A percentile compares a stretch with the other conserved stretches of the same genome.
These are phyloP conservation scores for Salix suchowensis DNA, from an alignment of 345 rosid genomes.

Conservation along the genomic window DNA sequence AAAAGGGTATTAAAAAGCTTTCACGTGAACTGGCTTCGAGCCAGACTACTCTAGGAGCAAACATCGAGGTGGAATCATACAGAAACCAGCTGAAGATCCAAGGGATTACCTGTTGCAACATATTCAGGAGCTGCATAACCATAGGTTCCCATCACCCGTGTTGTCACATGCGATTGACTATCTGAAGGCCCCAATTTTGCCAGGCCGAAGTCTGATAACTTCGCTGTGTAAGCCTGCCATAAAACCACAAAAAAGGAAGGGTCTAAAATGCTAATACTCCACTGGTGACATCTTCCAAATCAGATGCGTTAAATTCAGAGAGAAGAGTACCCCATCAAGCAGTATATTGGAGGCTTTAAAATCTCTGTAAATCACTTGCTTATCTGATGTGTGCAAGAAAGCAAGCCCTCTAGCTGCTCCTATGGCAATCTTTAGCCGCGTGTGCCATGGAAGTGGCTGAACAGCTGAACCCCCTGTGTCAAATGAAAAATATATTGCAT, in stretches of 20 bases:
- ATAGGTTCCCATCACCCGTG: slow-evolving; percentile 87
- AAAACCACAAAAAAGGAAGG: background rate
- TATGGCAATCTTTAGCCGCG: slow-evolving; percentile 64
- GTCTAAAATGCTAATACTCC: background rate
- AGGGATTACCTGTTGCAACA: slow-evolving; percentile 73
- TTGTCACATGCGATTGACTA: slow-evolving; percentile 90
- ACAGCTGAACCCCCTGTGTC: slow-evolving; percentile 65
- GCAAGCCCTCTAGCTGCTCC: slow-evolving; percentile 85
- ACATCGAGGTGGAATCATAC: too few relatives aligned
- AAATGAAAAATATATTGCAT: background rate
- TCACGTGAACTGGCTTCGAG: background rate
- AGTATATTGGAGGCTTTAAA: slow-evolving; percentile 90
- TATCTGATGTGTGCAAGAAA: slow-evolving; percentile 75
- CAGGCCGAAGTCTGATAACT: slow-evolving; percentile 91
- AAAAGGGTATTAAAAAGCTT: background rate
- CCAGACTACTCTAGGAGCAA: background rate
- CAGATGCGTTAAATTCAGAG: background rate
- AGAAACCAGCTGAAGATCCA: slow-evolving; percentile 3
- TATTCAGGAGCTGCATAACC: slow-evolving; percentile 99
- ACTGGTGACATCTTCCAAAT: background rate
- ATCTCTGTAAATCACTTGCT: slow-evolving; percentile 84
- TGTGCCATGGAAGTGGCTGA: slow-evolving; percentile 77
- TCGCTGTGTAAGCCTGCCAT: slow-evolving; percentile 74
- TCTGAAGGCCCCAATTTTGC: slow-evolving; percentile 96
- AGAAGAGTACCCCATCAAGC: slow-evolving; percentile 68